phyloP scores from a whole-genome alignment of 768 basidiomycete genomes.

The Amanita molliuscula region DNA sequence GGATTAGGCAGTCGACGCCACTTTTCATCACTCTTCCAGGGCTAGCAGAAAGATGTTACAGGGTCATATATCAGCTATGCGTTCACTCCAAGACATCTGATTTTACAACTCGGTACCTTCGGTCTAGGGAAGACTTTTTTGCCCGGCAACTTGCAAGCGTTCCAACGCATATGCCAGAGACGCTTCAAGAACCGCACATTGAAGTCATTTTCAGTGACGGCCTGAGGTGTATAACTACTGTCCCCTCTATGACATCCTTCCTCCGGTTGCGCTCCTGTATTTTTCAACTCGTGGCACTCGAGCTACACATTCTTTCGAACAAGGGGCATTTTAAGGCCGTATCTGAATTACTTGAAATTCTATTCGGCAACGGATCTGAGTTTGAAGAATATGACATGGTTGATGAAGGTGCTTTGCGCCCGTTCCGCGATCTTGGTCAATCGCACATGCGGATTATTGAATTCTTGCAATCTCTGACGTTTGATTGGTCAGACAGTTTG shows the following conservation, averaged over 20 bases:
- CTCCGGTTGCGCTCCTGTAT: conserved; percentile 77
- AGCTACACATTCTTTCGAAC: conserved; percentile 77
- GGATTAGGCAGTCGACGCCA: conserved; percentile 29
- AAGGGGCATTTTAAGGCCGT: conserved; percentile 68
- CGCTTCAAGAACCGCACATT: conserved; percentile 37
- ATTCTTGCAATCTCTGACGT: conserved; percentile 75
- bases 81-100: conserved; percentile 78
- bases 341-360: conserved; percentile 63
- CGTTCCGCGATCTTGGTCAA: conserved; percentile 70
- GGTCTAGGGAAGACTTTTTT: conserved; percentile 85
- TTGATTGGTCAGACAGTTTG: conserved; percentile 81
- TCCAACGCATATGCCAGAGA: conserved; percentile 51
- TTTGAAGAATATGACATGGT: conserved; percentile 34
- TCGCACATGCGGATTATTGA: conserved; percentile 82
- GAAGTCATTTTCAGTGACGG: conserved; percentile 67
- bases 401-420: conserved; percentile 25
- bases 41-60: conserved; percentile 80
- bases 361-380: conserved; percentile 60
- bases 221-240: conserved; percentile 55
- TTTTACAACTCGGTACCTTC: conserved; percentile 74
- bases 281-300: conserved; percentile 78
- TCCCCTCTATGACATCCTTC: conserved; percentile 61
- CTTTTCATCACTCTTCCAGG: conserved; percentile 58
- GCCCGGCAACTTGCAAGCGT: conserved; percentile 73
- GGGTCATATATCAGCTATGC: conserved; percentile 77